A percentile compares a stretch with the other conserved stretches of the same genome.
Evolutionary conservation across 768 basidiomycete species (phyloP).

Genomic region (Strobilomyces confusus): DNA sequence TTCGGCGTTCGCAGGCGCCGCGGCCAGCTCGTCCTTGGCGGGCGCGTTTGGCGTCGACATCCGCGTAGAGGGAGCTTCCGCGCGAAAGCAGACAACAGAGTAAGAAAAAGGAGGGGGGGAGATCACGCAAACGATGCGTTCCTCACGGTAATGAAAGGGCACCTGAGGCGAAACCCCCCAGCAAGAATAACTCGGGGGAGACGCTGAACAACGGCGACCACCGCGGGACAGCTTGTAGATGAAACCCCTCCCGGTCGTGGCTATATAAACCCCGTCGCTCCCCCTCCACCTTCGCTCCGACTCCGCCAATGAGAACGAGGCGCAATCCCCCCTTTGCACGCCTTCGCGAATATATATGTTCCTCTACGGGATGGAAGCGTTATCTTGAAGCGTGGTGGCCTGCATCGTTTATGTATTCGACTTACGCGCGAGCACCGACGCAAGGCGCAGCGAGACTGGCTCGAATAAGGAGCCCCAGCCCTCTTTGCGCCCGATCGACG

Average conservation of each 20-base stretch:
- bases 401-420: background rate
- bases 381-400: conserved; percentile 11
- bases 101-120: no score
- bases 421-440: background rate
- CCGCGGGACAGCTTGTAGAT: background rate
- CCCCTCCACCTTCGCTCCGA: conserved; percentile 21
- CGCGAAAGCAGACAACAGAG: background rate
- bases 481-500: background rate
- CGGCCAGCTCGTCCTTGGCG: background rate
- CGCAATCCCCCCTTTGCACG: conserved; percentile 8
- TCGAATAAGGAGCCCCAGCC: background rate
- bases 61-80: background rate
- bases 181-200: background rate
- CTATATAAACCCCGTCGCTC: conserved; percentile 16
- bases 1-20: background rate
- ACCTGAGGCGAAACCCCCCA: background rate
- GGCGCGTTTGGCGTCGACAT: conserved; percentile 17
- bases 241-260: conserved; percentile 5
- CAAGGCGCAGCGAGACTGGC: conserved; percentile 1
- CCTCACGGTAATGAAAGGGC: background rate
- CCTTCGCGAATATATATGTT: conserved; percentile 10
- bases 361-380: conserved; percentile 12
- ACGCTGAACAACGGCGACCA: background rate
- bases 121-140: background rate
- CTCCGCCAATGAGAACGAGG: conserved; percentile 15